Conservation (phyloP, 2,329 filamentous ascomycete species). For the Trichoderma asperellum region DNA sequence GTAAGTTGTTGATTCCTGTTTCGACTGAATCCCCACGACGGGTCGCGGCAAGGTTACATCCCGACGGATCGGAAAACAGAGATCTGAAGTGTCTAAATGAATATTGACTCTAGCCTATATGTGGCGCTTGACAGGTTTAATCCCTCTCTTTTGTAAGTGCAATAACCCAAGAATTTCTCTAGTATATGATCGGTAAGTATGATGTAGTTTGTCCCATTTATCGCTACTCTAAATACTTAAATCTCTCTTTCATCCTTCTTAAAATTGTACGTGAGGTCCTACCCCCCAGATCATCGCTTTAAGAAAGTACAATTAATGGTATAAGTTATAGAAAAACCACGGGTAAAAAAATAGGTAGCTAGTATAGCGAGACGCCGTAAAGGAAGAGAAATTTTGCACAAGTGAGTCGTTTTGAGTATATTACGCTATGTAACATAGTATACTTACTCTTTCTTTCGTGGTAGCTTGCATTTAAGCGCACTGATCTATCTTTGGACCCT, state of each 20-base stretch:
- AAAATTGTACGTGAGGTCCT: not conserved
- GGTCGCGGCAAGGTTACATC: not conserved
- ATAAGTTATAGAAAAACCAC: not conserved
- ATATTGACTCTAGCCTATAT: not conserved
- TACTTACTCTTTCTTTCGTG: not conserved
- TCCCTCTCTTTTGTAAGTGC: not conserved
- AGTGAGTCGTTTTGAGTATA: not conserved
- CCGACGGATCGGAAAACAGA: constrained; percentile 14
- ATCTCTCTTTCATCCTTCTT: no score
- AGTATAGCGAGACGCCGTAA: not conserved
- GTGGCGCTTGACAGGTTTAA: not conserved
- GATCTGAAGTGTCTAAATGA: not conserved
- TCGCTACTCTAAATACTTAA: not conserved
- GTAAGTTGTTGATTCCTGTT: not conserved
- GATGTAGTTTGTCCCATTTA: not conserved
- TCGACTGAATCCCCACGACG: not conserved
- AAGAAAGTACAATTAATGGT: not conserved
- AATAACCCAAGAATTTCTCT: not conserved
- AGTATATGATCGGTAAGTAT: not conserved
- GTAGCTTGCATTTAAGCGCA: not conserved
- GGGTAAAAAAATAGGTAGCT: constrained; percentile 5
- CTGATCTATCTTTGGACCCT: not conserved
- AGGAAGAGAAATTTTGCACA: not conserved
- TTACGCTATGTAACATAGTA: not conserved
- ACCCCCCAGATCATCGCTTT: constrained; percentile 9